A percentile compares a stretch with the other conserved stretches of the same genome.
phyloP scores from a whole-genome alignment of 2,329 filamentous ascomycete genomes.

The Aspergillus sp. region DNA sequence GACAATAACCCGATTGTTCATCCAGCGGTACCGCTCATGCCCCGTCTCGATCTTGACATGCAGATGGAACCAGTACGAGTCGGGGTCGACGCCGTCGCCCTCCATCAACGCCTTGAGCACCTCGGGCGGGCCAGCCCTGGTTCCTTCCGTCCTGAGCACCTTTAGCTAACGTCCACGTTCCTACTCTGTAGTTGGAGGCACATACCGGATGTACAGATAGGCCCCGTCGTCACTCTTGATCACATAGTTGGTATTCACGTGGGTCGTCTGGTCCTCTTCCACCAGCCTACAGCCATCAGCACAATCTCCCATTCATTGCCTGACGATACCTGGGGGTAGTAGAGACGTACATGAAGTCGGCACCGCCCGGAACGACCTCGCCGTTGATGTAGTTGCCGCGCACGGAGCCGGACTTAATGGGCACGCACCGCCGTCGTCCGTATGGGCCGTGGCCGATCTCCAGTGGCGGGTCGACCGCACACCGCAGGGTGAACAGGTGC shows the following conservation, averaged over 20 bases:
- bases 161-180: background rate
- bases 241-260: constrained; percentile 27
- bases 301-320: background rate
- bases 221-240: constrained; percentile 28
- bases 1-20: constrained; percentile 28
- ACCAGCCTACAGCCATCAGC: constrained; percentile 19
- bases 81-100: constrained; percentile 22
- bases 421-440: constrained; percentile 25
- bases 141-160: constrained; percentile 23
- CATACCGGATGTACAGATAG: constrained; percentile 24
- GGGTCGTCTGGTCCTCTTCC: constrained; percentile 26
- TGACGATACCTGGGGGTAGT: background rate
- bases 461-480: constrained; percentile 23
- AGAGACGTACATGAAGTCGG: constrained; percentile 26
- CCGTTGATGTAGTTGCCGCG: constrained; percentile 21
- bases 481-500: constrained; percentile 24
- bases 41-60: constrained; percentile 26
- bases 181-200: background rate
- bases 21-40: constrained; percentile 25
- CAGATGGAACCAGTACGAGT: constrained; percentile 27
- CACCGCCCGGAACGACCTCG: constrained; percentile 24
- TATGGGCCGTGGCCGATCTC: constrained; percentile 26
- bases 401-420: constrained; percentile 22
- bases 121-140: constrained; percentile 24
- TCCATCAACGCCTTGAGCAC: constrained; percentile 26